Percentiles rank a stretch among this genome's conserved stretches.
phyloP scores from a whole-genome alignment of 2,329 filamentous ascomycete species.

The Talaromyces sp. region DNA sequence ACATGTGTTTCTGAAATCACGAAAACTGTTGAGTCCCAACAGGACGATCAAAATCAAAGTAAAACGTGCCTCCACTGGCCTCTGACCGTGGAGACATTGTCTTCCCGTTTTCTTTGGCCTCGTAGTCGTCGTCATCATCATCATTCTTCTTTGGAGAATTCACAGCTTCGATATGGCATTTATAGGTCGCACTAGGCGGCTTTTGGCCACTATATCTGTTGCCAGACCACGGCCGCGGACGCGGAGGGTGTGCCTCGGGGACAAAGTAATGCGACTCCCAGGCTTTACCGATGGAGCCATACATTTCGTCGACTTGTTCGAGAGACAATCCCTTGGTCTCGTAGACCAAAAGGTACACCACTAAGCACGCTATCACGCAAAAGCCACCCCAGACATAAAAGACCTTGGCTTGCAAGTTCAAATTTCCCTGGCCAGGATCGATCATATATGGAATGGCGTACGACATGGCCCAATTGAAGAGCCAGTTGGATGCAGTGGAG shows the following conservation, averaged over 20 bases:
- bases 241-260: neutral
- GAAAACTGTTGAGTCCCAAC: neutral
- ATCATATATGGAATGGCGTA: conserved; percentile 80
- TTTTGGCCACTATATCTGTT: neutral
- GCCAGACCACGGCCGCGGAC: neutral
- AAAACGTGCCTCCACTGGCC: neutral
- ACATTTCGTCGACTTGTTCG: conserved; percentile 79
- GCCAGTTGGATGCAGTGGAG: conserved; percentile 54
- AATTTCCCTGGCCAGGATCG: conserved; percentile 60
- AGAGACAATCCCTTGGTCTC: conserved; percentile 82
- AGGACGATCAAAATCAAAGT: conserved; percentile 1
- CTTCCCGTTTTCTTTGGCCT: neutral
- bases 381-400: conserved; percentile 58
- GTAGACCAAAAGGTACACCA: conserved; percentile 69
- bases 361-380: conserved; percentile 49
- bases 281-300: conserved; percentile 58
- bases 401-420: conserved; percentile 58
- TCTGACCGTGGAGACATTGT: neutral
- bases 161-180: neutral
- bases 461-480: conserved; percentile 71
- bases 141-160: neutral
- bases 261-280: conserved; percentile 52
- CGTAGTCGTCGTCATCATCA: neutral
- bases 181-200: neutral
- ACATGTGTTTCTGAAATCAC: neutral